Evolutionary conservation across 1,139 yeast species (phyloP).

Genomic region (Ashbya aceris): DNA sequence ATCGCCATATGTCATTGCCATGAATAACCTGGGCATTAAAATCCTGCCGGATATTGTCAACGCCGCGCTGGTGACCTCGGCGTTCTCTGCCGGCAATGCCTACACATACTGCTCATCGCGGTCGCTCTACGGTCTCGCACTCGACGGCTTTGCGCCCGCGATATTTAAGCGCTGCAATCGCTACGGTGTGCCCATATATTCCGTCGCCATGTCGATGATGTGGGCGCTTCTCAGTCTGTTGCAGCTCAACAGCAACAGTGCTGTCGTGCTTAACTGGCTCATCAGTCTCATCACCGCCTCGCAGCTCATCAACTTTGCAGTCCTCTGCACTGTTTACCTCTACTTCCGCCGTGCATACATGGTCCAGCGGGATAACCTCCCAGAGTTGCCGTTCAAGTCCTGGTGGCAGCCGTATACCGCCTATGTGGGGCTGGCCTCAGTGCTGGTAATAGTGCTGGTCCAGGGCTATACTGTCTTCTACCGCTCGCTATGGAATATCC

Average conservation of each 20-base stretch:
- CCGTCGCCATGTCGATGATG: constrained; percentile 36
- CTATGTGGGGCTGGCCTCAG: constrained; percentile 40
- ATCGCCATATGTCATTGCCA: constrained; percentile 57
- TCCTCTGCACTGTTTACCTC: constrained; percentile 53
- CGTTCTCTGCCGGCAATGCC: constrained; percentile 67
- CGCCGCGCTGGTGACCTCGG: constrained; percentile 50
- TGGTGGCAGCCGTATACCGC: constrained; percentile 52
- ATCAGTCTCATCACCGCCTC: constrained; percentile 72
- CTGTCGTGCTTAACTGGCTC: constrained; percentile 64
- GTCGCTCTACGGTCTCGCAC: constrained; percentile 53
- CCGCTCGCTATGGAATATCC: constrained; percentile 51
- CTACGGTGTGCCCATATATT: constrained; percentile 43
- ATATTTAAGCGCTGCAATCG: constrained; percentile 41
- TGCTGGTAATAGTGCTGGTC: constrained; percentile 47
- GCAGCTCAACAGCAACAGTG: constrained; percentile 52
- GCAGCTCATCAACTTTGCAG: constrained; percentile 61
- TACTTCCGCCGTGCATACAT: constrained; percentile 56
- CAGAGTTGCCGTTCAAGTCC: constrained; percentile 45
- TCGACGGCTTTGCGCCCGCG: constrained; percentile 53
- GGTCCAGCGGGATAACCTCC: constrained; percentile 49
- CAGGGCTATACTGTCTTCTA: constrained; percentile 62
- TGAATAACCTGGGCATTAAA: constrained; percentile 43
- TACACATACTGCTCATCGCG: constrained; percentile 57
- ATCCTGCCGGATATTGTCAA: constrained; percentile 57
- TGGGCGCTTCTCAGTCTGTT: constrained; percentile 39